Evolutionary conservation across 2,329 filamentous ascomycete species (phyloP).

Genomic region (Fusarium decemcellulare): DNA sequence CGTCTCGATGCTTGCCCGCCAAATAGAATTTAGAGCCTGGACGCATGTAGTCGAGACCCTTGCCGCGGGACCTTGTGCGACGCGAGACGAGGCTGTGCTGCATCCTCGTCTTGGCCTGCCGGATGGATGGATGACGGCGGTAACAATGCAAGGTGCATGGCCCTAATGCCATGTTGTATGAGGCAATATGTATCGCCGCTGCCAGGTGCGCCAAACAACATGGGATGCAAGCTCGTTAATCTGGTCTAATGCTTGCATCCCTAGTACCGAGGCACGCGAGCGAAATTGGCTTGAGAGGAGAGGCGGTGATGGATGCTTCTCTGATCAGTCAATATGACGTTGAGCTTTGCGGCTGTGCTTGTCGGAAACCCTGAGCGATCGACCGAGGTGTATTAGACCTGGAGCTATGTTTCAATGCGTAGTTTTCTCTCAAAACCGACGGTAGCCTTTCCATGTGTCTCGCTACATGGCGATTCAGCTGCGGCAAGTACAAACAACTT

Average conservation of each 20-base stretch:
- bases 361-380: constrained; percentile 13
- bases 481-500: neutral
- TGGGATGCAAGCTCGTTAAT: constrained; percentile 25
- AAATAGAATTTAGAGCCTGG: constrained; percentile 1
- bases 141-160: constrained; percentile 28
- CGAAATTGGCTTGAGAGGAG: constrained; percentile 13
- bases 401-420: neutral
- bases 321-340: constrained; percentile 7
- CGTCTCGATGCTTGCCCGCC: neutral
- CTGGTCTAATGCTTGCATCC: constrained; percentile 13
- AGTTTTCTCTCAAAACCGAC: neutral
- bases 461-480: neutral
- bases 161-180: constrained; percentile 22
- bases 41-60: constrained; percentile 17
- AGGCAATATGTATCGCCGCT: constrained; percentile 25
- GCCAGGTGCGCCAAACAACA: neutral
- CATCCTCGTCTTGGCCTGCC: constrained; percentile 18
- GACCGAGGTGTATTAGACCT: neutral
- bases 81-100: constrained; percentile 36
- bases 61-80: constrained; percentile 10
- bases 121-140: constrained; percentile 28
- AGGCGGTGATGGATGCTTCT: constrained; percentile 5
- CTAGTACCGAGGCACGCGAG: constrained; percentile 32
- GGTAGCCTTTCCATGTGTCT: neutral
- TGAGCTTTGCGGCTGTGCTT: constrained; percentile 14